Evolutionary conservation across 108 stramenopile species (phyloP).

Genomic region (Cyclostephanos invisitatus): DNA sequence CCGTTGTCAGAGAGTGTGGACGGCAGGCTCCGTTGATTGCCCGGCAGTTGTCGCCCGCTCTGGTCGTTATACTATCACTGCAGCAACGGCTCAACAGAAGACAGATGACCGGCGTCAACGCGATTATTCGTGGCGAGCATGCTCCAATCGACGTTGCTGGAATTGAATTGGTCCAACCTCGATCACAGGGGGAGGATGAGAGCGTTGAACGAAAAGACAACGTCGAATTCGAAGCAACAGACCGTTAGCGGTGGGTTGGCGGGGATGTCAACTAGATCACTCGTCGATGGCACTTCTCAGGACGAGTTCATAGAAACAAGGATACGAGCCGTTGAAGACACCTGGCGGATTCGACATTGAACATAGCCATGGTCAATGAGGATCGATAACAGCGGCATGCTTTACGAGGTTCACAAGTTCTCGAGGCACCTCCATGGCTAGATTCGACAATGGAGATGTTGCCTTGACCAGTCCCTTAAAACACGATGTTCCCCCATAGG

Average conservation of each 20-base stretch:
- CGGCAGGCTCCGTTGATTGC: slow-evolving; percentile 65
- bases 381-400: no score
- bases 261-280: not conserved
- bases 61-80: slow-evolving; percentile 66
- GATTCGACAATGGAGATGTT: slow-evolving; percentile 22
- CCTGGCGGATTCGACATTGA: slow-evolving; percentile 41
- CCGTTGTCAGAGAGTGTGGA: slow-evolving; percentile 27
- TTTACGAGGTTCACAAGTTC: no score
- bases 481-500: slow-evolving; percentile 7
- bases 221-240: slow-evolving; percentile 75
- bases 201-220: slow-evolving; percentile 74
- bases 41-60: slow-evolving; percentile 68
- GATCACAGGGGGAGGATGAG: slow-evolving; percentile 67
- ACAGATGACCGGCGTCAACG: not conserved
- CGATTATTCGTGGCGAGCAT: slow-evolving; percentile 48
- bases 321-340: slow-evolving; percentile 36
- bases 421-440: no score
- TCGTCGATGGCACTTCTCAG: not conserved
- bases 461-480: not conserved
- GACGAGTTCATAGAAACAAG: slow-evolving; percentile 35
- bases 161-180: slow-evolving; percentile 82
- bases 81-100: slow-evolving; percentile 16
- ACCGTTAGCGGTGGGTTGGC: slow-evolving; percentile 19
- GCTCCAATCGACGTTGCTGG: slow-evolving; percentile 55
- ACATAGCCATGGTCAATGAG: slow-evolving; percentile 48